These are phyloP conservation scores for Senna siamea DNA, from an alignment of 306 rosid species.

Conservation along the genomic window DNA sequence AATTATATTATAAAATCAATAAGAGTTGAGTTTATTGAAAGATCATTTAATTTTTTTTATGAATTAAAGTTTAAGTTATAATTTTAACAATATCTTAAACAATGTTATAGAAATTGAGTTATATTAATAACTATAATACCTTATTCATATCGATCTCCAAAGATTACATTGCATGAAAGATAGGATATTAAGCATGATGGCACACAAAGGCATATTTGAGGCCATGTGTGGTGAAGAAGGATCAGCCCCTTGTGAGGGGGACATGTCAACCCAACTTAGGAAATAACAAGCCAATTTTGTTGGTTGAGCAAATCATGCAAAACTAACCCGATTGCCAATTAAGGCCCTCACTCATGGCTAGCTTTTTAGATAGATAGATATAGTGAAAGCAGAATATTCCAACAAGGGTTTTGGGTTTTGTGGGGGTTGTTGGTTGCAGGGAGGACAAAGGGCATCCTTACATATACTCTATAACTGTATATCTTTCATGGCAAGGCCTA, in stretches of 20 bases:
- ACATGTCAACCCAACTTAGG: slow-evolving; percentile 56
- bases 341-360: neutral
- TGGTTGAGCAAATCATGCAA: slow-evolving; percentile 41
- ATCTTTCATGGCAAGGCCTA: slow-evolving; percentile 36
- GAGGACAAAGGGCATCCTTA: slow-evolving; percentile 54
- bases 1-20: no score
- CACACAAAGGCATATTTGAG: neutral
- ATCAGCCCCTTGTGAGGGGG: slow-evolving; percentile 48
- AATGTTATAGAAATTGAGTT: no score
- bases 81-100: no score
- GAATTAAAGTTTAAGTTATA: no score
- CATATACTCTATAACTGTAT: neutral
- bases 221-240: slow-evolving; percentile 49
- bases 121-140: no score
- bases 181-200: no score
- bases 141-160: no score
- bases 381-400: slow-evolving; percentile 38
- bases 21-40: no score
- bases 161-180: no score
- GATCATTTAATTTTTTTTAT: no score
- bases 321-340: slow-evolving; percentile 6
- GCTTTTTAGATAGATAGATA: neutral
- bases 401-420: slow-evolving; percentile 11
- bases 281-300: slow-evolving; percentile 5
- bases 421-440: slow-evolving; percentile 49